A percentile compares a stretch with the other conserved stretches of the same genome.
Conservation (phyloP, 306 rosid genomes). For the Glycine latifolia region DNA sequence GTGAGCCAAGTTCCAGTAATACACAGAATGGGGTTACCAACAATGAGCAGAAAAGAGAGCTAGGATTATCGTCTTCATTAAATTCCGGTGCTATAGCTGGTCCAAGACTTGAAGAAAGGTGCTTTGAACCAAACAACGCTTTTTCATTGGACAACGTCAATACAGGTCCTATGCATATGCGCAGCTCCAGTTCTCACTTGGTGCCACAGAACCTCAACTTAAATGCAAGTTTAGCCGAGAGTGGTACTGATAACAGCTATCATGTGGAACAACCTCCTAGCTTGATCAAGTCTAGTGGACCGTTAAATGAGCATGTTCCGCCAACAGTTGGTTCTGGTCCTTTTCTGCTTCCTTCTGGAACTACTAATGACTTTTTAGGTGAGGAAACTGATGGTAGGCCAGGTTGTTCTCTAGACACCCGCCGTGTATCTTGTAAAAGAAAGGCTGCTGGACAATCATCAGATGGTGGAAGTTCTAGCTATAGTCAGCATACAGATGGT, state of each 20-base stretch:
- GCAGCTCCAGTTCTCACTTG: conserved; percentile 62
- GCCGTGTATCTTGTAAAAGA: conserved; percentile 81
- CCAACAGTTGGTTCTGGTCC: conserved; percentile 61
- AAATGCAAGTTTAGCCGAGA: conserved; percentile 65
- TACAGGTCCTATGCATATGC: conserved; percentile 57
- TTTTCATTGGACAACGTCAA: conserved; percentile 63
- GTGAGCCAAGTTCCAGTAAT: conserved; percentile 85
- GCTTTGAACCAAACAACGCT: conserved; percentile 60
- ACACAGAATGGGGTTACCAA: conserved; percentile 55
- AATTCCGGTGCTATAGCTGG: conserved; percentile 57
- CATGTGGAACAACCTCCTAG: conserved; percentile 59
- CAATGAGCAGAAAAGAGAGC: conserved; percentile 74
- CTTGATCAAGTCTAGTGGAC: conserved; percentile 67
- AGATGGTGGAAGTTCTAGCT: conserved; percentile 74
- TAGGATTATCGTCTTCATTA: conserved; percentile 73
- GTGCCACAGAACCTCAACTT: conserved; percentile 68
- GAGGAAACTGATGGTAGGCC: conserved; percentile 70
- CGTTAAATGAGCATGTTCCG: conserved; percentile 58
- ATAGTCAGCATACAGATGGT: conserved; percentile 67
- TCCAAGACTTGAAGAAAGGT: conserved; percentile 66
- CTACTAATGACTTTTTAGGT: conserved; percentile 55
- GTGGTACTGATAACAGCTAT: conserved; percentile 52
- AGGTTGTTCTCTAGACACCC: conserved; percentile 73
- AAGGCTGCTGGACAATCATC: conserved; percentile 85
- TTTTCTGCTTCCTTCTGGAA: conserved; percentile 67